phyloP scores from a whole-genome alignment of 2,329 filamentous ascomycete species.

The Kalaharituber pfeilii region DNA sequence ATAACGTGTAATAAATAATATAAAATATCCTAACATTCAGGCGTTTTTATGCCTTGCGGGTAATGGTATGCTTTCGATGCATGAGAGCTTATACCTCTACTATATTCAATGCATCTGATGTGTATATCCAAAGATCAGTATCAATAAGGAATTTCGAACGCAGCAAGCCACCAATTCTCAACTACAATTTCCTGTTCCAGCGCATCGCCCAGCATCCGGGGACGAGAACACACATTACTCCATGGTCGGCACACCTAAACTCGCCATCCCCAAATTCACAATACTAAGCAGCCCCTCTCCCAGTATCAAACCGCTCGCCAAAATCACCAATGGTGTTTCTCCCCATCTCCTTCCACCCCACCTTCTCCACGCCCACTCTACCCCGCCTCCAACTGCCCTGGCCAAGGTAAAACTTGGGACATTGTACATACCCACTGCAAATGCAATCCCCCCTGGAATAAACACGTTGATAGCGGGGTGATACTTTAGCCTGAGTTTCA shows the following conservation, averaged over 20 bases:
- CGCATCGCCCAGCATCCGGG: too few species aligned
- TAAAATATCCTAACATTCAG: too few species aligned
- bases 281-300: slow-evolving; percentile 88
- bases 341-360: slow-evolving; percentile 30
- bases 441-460: slow-evolving; percentile 83
- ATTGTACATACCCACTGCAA: slow-evolving; percentile 94
- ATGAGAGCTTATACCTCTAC: too few species aligned
- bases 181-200: too few species aligned
- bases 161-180: too few species aligned
- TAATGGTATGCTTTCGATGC: too few species aligned
- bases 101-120: too few species aligned
- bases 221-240: too few species aligned
- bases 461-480: slow-evolving; percentile 25
- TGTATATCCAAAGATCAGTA: too few species aligned
- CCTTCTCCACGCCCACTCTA: slow-evolving; percentile 61
- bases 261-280: slow-evolving; percentile 68
- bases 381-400: slow-evolving; percentile 58
- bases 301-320: slow-evolving; percentile 77
- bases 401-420: slow-evolving; percentile 90
- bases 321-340: slow-evolving; percentile 69
- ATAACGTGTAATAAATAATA: too few species aligned
- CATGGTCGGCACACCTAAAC: slow-evolving; percentile 37
- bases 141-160: too few species aligned
- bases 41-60: too few species aligned
- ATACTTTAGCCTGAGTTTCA: slow-evolving; percentile 41